Conservation (phyloP, 2,329 filamentous ascomycete genomes). For the Hypoxylon sp. region DNA sequence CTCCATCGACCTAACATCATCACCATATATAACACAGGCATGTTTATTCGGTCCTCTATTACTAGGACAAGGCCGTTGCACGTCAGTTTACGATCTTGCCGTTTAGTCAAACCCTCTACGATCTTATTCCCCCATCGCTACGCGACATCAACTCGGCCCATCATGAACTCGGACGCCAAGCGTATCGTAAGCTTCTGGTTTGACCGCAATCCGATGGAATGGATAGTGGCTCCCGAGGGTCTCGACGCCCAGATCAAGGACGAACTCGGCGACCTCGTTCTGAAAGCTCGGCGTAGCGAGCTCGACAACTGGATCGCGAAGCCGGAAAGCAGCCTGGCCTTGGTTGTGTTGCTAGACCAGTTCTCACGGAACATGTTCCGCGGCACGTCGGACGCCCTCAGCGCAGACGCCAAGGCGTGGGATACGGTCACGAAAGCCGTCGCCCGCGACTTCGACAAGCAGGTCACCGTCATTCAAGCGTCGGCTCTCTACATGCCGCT, state of each 20-base stretch:
- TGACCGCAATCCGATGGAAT: constrained; percentile 27
- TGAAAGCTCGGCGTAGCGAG: constrained; percentile 5
- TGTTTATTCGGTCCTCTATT: too few species aligned
- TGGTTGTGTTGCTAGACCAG: constrained; percentile 28
- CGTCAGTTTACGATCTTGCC: too few species aligned
- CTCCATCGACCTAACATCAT: too few species aligned
- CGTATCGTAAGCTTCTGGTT: constrained; percentile 31
- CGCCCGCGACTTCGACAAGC: constrained; percentile 21
- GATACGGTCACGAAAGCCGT: constrained; percentile 6
- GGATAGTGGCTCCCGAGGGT: constrained; percentile 23
- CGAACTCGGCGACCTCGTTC: constrained; percentile 20
- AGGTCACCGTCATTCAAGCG: constrained; percentile 13
- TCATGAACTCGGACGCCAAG: constrained; percentile 16
- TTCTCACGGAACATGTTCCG: constrained; percentile 29
- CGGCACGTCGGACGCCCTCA: constrained; percentile 10
- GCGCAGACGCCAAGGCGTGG: constrained; percentile 10
- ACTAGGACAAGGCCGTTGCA: too few species aligned
- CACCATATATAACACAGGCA: too few species aligned
- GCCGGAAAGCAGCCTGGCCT: constrained; percentile 17
- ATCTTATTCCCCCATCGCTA: too few species aligned
- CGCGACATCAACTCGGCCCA: not conserved
- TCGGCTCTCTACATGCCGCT: constrained; percentile 28
- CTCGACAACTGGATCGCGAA: constrained; percentile 10
- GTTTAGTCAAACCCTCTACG: too few species aligned
- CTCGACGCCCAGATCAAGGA: constrained; percentile 11